Base-by-base conservation (phyloP, 805 yeast species). In the Cyberlindnera veronae region DNA sequence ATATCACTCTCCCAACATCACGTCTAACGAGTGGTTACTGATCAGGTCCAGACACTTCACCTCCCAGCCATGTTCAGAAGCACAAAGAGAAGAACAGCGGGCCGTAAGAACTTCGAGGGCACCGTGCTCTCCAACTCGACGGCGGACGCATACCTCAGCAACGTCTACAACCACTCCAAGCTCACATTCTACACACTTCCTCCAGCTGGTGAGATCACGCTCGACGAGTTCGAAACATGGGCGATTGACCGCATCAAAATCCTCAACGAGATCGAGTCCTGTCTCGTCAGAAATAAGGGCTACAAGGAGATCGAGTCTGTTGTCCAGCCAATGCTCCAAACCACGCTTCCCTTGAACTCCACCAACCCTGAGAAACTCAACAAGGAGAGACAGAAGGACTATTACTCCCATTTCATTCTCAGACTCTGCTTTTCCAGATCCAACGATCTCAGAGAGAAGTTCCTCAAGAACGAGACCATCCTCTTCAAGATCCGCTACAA, bases 161-260 rank as follows among this genome's bases (percentile, higher is more conserved):
- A 56, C 48, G 53, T 70, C 29, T 79, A 82, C 37, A 44, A 51
- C 57, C 74, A 78, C 10, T 67, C 76, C 27, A 70, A 95, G 36
- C 67, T 93, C 36, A 79, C 87, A 16, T 77, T 91, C 54, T 93
- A 93, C 63, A 75, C 69, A 19, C 48, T 67, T 6, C 93, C 95
- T 10, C 98, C 98, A 1, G 64, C 72, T 23, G 79, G 81, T 12
- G 98, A 93, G 62, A 81, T 93, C 53, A 87, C 97, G 0, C 63
- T 93, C 14, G 97, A 90, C 48, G 86, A 93, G 54, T 93, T 93
- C 62, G 99, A 93, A 64, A 71, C 73, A 5, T 93, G 97, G 96
- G 98, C 98, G 5, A 82, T 93, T 39, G 98, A 91, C 56, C 68
- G 99, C 44, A 69, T 91, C 47, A 80, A 83, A 56, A 77, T 93